Conservation (phyloP, 148 eudicot species). For the Euryodendron excelsum region DNA sequence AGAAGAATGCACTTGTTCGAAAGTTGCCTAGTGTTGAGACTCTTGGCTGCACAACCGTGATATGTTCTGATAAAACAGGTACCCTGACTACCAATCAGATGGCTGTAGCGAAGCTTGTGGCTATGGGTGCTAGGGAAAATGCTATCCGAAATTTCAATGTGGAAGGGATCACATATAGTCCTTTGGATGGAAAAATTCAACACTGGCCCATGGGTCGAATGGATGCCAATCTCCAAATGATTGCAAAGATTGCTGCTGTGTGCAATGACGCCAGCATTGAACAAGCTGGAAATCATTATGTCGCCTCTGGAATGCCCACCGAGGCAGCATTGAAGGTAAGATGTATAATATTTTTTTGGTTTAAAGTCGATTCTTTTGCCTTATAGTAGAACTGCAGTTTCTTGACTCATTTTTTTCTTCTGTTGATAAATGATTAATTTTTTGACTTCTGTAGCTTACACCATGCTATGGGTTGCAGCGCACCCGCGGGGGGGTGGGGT, state of each 20-base stretch:
- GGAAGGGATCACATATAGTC: constrained; percentile 71
- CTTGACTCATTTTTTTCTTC: too few relatives aligned
- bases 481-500: too few relatives aligned
- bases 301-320: constrained; percentile 74
- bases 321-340: constrained; percentile 86
- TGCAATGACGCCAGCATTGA: constrained; percentile 77
- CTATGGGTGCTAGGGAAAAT: constrained; percentile 44
- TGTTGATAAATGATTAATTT: too few relatives aligned
- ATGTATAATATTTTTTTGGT: background rate
- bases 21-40: constrained; percentile 84
- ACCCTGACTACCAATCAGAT: constrained; percentile 84
- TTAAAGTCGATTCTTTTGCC: background rate
- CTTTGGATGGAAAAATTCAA: constrained; percentile 57
- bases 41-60: constrained; percentile 77
- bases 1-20: constrained; percentile 76
- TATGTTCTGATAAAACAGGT: constrained; percentile 80
- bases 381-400: too few relatives aligned
- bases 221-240: constrained; percentile 67
- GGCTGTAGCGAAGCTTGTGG: constrained; percentile 68
- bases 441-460: too few relatives aligned
- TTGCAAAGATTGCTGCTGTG: constrained; percentile 68
- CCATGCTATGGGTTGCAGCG: too few relatives aligned
- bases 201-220: constrained; percentile 52
- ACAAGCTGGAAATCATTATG: constrained; percentile 52
- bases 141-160: constrained; percentile 47